A percentile compares a stretch with the other conserved stretches of the same genome.
Evolutionary conservation across 208 protist species (phyloP).

Genomic region (Acanthamoeba royreba): DNA sequence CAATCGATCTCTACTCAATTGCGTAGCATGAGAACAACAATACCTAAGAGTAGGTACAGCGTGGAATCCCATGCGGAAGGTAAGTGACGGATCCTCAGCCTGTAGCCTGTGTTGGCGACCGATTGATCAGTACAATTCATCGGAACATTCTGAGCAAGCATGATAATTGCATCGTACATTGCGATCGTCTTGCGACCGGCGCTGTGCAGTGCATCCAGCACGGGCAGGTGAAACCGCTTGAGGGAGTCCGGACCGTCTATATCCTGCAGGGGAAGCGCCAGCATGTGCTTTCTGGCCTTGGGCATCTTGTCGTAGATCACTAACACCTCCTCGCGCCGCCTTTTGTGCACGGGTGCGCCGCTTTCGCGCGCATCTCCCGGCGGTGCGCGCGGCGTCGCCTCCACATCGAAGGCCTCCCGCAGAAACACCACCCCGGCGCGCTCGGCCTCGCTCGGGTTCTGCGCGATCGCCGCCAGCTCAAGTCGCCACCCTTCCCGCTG

Average conservation of each 20-base stretch:
- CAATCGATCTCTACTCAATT: too few species aligned
- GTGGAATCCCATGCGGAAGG: conserved; percentile 2
- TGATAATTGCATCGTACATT: not conserved
- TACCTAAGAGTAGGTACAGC: not conserved
- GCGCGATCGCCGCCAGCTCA: not conserved
- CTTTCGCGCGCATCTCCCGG: not conserved
- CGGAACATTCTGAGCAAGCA: not conserved
- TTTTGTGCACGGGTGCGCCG: too few species aligned
- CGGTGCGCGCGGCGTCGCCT: not conserved
- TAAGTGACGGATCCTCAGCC: not conserved
- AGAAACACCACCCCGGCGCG: not conserved
- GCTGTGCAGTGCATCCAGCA: not conserved
- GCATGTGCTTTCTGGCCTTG: not conserved
- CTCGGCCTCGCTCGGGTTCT: not conserved
- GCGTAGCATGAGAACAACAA: too few species aligned
- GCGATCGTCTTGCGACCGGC: not conserved
- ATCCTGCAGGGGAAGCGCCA: not conserved
- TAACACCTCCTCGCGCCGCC: not conserved
- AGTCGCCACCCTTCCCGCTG: not conserved
- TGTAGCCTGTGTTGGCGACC: not conserved
- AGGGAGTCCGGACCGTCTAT: not conserved
- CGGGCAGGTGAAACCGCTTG: not conserved
- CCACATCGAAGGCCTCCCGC: not conserved
- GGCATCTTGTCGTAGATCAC: conserved; percentile 38
- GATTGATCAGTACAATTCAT: not conserved